Base-by-base conservation (phyloP, 495 filamentous ascomycete genomes). In the Xeromyces bisporus region DNA sequence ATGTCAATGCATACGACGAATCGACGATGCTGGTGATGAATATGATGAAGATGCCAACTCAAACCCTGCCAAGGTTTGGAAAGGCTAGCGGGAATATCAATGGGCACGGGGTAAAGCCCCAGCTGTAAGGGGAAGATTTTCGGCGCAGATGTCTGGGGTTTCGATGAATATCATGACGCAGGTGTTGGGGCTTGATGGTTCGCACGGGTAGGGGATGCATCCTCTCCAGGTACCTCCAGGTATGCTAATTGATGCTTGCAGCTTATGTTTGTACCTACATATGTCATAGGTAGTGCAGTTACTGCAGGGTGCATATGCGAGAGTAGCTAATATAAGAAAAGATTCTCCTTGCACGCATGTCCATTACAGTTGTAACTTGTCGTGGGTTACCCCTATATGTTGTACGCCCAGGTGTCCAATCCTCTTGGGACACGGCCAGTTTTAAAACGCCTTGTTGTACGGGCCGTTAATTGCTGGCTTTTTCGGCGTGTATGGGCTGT, bases 141-240 rank as follows among this genome's bases (percentile, higher is more conserved):
- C n/a, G n/a, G n/a, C 85, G 7, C 85, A 93, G 55, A 55, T 91
- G 21, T 94, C 93, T 41, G 85, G 79, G 0, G 75, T 77, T 0
- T 52, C 81, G 27, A 97, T 97, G 89, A 91, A 87, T 48, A 66
- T 91, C 6, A 69, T 75, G 15, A 81, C 84, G 0, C 66, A 87
- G 23, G 45, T 91, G 1, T 56, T 94, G 26, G 84, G 91, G 45
- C 62, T 76, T 3, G 69, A 78, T 35, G 82, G 70, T 18, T 57
- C 58, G 28, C 37, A 61, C 41, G 66, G 75, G 13, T 59, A 75
- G 17, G 72, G 66, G 0, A 75, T 89, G 62, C 71, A 91, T 58
- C 81, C 87, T 7, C 77, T 92, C 43, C 87, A 93, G 56, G 69
- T 73, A 53, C n/a, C n/a, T n/a, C n/a, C n/a, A n/a, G n/a, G n/a